Percentiles rank a stretch among this genome's conserved stretches.
Conservation (phyloP, 2,329 filamentous ascomycete species). For the Aureobasidium lini region DNA sequence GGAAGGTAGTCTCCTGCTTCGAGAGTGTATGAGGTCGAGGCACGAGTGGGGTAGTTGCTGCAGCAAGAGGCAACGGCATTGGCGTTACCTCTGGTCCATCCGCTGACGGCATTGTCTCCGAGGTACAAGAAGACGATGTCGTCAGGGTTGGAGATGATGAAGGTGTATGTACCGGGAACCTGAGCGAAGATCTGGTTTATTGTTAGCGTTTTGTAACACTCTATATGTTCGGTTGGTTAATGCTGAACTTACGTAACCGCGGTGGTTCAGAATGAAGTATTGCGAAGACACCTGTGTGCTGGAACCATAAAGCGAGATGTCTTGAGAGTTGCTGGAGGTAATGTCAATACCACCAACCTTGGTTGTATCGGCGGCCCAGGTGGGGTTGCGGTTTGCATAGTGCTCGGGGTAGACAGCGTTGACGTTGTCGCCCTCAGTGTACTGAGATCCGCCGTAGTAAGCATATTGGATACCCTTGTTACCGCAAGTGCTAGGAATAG, state of each 20-base stretch:
- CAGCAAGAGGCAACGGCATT: conserved; percentile 13
- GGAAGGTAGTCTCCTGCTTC: conserved; percentile 9
- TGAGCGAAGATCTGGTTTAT: background rate
- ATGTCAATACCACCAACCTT: conserved; percentile 2
- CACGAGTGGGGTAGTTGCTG: background rate
- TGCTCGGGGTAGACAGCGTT: background rate
- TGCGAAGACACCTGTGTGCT: background rate
- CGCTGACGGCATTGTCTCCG: conserved; percentile 18
- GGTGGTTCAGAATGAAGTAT: conserved; percentile 20
- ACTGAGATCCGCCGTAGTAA: background rate
- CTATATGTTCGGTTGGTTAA: background rate
- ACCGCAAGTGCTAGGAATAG: conserved; percentile 8
- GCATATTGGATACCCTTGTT: conserved; percentile 5
- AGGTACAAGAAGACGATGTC: conserved; percentile 22
- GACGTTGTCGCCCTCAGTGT: background rate
- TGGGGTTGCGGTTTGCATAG: background rate
- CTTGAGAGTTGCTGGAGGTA: background rate
- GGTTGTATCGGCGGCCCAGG: background rate
- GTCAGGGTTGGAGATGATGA: conserved; percentile 18
- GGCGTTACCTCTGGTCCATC: conserved; percentile 16
- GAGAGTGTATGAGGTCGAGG: background rate
- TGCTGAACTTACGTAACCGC: conserved; percentile 16
- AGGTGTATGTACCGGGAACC: conserved; percentile 20
- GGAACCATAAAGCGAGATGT: background rate
- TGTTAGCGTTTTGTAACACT: background rate